Evolutionary conservation across 2,329 filamentous ascomycete species (phyloP), one percentile per base, ranked within the genome.

Genomic region (Stylonectria norvegica): DNA sequence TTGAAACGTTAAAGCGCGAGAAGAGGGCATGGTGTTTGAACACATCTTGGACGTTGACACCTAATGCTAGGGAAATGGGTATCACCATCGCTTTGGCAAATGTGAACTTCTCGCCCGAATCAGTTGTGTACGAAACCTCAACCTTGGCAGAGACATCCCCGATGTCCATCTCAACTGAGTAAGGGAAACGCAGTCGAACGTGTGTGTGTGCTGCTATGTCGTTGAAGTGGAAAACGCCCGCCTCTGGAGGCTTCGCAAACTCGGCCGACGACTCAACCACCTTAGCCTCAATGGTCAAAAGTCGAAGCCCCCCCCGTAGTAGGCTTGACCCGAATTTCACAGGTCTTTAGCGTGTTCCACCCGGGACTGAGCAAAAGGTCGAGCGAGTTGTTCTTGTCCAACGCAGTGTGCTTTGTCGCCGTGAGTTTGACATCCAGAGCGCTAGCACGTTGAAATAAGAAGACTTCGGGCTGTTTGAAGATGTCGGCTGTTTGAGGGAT

Each of bases 1-100:
- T 89, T 10, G 88, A 89, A 37, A 98, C 84, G 11, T 87, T 95
- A 61, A 98, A 98, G 8, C 85, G 84, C 0, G 90, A 96, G 58
- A 93, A 93, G 0, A 97, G 73, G 0, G 80, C 75, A 6, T 81
- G 70, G 48, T 88, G 81, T 60, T 95, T 95, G 71, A 97, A 97
- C 19, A 94, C 80, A 54, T 98, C 93, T 56, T 97, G 90, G 5
- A 98, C 93, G 50, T 97, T 97, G 47, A 98, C 93, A 3, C 91
- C 90, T 4, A 98, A 73, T 0, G 89, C 87, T 4, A 98, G 71
- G 1, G 85, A 77, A 2, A 93, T 84, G 3, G 83, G 76, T 15
- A 94, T 73, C 4, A 73, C 78, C 49, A 88, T 86, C 3, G 56
- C 53, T 34, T 66, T 68, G 27, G 64, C 62, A 35, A 67, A 55